phyloP scores from a whole-genome alignment of 2,329 filamentous ascomycete species.

The Graphilbum sp. region DNA sequence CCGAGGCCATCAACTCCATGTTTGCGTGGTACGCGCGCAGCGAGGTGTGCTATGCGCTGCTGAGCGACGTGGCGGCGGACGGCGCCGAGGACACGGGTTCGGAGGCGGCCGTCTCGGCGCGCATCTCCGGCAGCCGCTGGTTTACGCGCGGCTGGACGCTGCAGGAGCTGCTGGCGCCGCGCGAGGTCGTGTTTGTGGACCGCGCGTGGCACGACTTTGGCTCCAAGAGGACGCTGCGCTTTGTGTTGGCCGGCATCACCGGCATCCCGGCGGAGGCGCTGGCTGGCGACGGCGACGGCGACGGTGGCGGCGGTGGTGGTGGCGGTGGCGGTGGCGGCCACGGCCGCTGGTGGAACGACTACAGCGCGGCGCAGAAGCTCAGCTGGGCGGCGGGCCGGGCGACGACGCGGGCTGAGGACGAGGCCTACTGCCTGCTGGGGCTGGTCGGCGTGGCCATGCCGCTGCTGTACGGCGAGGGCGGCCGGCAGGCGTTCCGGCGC shows the following conservation, averaged over 20 bases:
- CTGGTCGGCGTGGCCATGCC: slow-evolving; percentile 16
- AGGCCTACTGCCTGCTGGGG: slow-evolving; percentile 14
- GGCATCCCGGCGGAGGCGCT: not conserved
- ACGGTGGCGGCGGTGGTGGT: no score
- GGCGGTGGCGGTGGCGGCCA: no score
- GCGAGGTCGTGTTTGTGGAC: slow-evolving; percentile 9
- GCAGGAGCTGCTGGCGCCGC: slow-evolving; percentile 10
- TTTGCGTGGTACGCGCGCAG: slow-evolving; percentile 2
- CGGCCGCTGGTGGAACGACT: not conserved
- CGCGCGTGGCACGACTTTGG: slow-evolving; percentile 7
- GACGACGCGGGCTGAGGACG: slow-evolving; percentile 12
- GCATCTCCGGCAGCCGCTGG: not conserved
- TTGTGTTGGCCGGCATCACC: not conserved
- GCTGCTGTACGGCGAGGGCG: slow-evolving; percentile 14
- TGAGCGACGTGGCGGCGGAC: not conserved
- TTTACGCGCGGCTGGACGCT: slow-evolving; percentile 7
- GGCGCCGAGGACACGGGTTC: not conserved
- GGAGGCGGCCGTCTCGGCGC: not conserved
- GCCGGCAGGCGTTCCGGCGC: slow-evolving; percentile 11
- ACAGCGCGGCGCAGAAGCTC: slow-evolving; percentile 12
- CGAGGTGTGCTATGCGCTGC: slow-evolving; percentile 1
- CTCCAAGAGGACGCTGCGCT: not conserved
- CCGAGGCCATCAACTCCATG: slow-evolving; percentile 5
- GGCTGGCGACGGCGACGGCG: no score
- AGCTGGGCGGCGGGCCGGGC: slow-evolving; percentile 12